These are phyloP conservation scores for carrot (Daucus carota) DNA, from an alignment of 129 eudicot genomes.

Conservation along the genomic window DNA sequence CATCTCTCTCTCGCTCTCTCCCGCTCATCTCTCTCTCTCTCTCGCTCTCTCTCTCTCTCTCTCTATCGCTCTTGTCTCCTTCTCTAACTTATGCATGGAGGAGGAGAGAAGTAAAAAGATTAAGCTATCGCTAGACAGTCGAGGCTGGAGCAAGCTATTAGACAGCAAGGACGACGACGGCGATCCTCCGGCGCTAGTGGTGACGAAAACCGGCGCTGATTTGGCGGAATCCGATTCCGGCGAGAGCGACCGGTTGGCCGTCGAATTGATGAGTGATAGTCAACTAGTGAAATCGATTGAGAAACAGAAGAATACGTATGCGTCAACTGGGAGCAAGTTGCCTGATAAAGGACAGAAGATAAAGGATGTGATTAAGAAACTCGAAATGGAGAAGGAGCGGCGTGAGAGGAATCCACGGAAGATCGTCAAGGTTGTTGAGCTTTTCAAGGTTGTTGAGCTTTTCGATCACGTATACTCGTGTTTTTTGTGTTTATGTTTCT, in stretches of 20 bases:
- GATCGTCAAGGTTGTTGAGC: neutral
- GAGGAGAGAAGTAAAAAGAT: constrained; percentile 24
- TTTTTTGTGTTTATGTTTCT: neutral
- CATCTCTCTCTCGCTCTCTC: too few relatives aligned
- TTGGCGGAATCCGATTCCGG: neutral
- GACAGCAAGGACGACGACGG: constrained; percentile 24
- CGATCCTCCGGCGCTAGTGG: constrained; percentile 25
- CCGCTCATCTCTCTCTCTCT: too few relatives aligned
- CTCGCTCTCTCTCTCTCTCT: too few relatives aligned
- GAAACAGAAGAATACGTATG: neutral
- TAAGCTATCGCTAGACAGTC: neutral
- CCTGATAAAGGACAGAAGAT: constrained; percentile 48
- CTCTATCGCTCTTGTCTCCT: too few relatives aligned
- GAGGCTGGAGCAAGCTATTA: constrained; percentile 28
- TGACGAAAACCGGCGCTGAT: constrained; percentile 6
- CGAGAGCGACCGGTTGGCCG: neutral
- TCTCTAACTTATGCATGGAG: constrained; percentile 21
- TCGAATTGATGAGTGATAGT: constrained; percentile 5
- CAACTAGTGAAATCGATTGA: constrained; percentile 6
- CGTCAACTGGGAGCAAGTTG: neutral
- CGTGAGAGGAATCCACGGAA: neutral
- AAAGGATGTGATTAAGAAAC: constrained; percentile 9
- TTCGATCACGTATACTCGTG: neutral
- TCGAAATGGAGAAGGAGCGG: constrained; percentile 31
- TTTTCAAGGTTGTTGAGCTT: neutral